Base-by-base conservation (phyloP, 2,329 filamentous ascomycete genomes). In the Orbilia ellipsospora region DNA sequence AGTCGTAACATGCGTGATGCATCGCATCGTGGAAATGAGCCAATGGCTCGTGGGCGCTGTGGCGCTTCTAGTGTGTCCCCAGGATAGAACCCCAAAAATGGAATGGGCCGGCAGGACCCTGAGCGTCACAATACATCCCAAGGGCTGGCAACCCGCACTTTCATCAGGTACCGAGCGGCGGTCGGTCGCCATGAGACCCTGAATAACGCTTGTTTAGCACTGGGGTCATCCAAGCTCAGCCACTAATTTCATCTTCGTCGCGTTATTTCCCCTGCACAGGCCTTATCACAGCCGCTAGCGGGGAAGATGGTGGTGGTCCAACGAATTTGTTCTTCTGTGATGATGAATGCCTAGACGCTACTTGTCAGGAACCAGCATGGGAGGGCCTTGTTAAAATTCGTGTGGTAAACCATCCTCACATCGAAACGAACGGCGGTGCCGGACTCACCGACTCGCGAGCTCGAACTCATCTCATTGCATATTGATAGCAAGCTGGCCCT, bases 21-120 rank as follows among this genome's bases (percentile, higher is more conserved):
- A 67, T 74, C 57, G 56, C 42, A 67, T 62, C 63, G 70, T 67
- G 70, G 70, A 74, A 74, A 74, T 74, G 70, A 74, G 63, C 57
- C 70, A 60, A 60, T 62, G 18, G 44, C 48, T 44, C 45, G 26
- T 55, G 57, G 63, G 57, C 63, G 52, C 57, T 68, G 70, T 74
- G 70, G 63, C 70, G 70, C 44, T 64, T 67, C 44, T 73, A 51
- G 28, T 31, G 15, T 44, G 5, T 55, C 57, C 62, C 56, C 48
- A 42, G 20, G 23, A 54, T 42, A 28, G 26, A 28, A 23, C 18
- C 55, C 54, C 18, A 3, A 50, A 28, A 67, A 31, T 18, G 51
- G 69, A 28, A 61, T 66, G 45, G 65, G 48, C 18, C 42, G 28
- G 28, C 12, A 42, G 55, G n/a, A 15, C 42, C 48, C 55, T 56